Evolutionary conservation across 2,329 filamentous ascomycete genomes (phyloP).

Genomic region (Aspergillaceae sp.): DNA sequence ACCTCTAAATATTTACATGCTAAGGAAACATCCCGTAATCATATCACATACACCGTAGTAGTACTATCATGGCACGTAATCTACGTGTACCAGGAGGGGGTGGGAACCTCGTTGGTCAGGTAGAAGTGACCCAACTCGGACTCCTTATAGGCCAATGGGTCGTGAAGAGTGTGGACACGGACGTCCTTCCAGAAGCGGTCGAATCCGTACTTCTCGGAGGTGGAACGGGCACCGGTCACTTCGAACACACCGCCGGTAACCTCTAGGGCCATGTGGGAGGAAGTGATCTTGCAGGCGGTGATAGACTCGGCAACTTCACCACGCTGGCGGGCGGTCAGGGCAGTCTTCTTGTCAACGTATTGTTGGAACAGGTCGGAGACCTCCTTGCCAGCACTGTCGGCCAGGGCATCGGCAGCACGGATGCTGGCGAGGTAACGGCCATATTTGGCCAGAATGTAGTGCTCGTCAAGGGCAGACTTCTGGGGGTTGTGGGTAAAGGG

Average conservation of each 20-base stretch:
- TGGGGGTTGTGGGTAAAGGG: constrained; percentile 57
- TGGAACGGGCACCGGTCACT: constrained; percentile 52
- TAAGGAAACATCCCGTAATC: neutral
- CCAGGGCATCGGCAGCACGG: constrained; percentile 50
- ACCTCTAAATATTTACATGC: neutral
- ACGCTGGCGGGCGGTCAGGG: constrained; percentile 44
- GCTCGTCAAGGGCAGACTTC: constrained; percentile 51
- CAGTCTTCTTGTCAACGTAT: constrained; percentile 32
- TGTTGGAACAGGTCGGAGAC: constrained; percentile 41
- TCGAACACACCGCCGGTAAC: constrained; percentile 58
- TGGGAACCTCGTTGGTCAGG: constrained; percentile 49
- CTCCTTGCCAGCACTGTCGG: constrained; percentile 47
- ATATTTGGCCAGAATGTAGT: constrained; percentile 58
- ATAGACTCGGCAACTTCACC: constrained; percentile 57
- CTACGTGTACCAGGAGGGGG: constrained; percentile 56
- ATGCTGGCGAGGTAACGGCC: constrained; percentile 57
- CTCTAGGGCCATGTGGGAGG: constrained; percentile 51
- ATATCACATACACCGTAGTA: neutral
- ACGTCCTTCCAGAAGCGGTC: constrained; percentile 60
- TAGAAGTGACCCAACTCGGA: constrained; percentile 52
- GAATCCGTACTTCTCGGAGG: constrained; percentile 50
- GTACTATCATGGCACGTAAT: neutral
- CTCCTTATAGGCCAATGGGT: constrained; percentile 61
- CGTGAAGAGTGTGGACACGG: constrained; percentile 56
- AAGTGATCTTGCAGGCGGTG: constrained; percentile 54